Base-by-base conservation (phyloP, 176 grass and related monocot genomes). In the Oryza brachyantha region DNA sequence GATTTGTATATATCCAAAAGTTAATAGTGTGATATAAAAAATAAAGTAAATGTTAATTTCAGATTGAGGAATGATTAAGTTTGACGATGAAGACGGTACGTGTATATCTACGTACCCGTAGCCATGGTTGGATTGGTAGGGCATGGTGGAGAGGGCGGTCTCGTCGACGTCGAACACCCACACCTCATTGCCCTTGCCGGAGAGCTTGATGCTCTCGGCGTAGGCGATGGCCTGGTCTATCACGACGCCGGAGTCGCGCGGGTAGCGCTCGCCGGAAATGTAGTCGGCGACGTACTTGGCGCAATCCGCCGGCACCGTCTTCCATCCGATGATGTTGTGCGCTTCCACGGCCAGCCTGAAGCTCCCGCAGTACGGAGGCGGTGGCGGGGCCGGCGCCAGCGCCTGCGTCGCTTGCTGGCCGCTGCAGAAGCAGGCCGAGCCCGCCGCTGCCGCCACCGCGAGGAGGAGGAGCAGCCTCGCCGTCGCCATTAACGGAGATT, bases 151-250 rank as follows among this genome's bases (percentile, higher is more conserved):
- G 48, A 93, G 88, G 0, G 66, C 57, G 1, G 88, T 91, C 60
- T 93, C 91, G 54, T 93, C 91, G 52, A 91, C 41, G 75, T 93
- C 91, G 22, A 93, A 91, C 10, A 93, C 61, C 87, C 87, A 91
- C 0, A 76, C 69, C 71, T 93, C 91, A 59, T 77, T 93, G 58
- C 88, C 88, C 17, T 84, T 29, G 48, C 69, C 78, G 36, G 38
- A 66, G 52, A 91, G 66, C 52, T 68, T 55, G 13, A 93, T 72
- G 10, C 24, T 13, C 7, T 72, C 19, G 45, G 83, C 65, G 75
- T 91, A 88, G 22, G 82, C 70, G 78, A 88, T 7, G 19, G 88
- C 86, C 74, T 91, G 78, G 61, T 70, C 60, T 24, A 73, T 41
- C 7, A 91, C 85, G 29, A 80, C 29, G 32, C 37, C 29, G 5